These are phyloP conservation scores for Microbotryomycetes sp. DNA, from an alignment of 1,284 basidiomycete genomes.

Conservation along the genomic window DNA sequence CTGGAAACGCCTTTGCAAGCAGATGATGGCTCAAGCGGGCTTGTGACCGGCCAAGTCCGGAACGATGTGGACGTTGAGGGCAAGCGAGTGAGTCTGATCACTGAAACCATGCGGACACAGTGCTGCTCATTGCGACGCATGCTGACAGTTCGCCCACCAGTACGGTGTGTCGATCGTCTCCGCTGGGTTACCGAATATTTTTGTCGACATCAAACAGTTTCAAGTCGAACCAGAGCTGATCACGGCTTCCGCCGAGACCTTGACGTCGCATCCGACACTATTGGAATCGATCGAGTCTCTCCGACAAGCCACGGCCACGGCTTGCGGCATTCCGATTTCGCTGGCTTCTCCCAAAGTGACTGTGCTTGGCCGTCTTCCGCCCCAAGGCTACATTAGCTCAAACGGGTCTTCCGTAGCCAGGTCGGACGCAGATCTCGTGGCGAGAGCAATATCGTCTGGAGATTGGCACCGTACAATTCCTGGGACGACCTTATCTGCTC, in stretches of 20 bases:
- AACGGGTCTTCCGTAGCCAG: neutral
- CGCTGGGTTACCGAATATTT: slow-evolving; percentile 26
- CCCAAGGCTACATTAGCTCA: neutral
- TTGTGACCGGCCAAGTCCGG: slow-evolving; percentile 12
- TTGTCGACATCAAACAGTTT: slow-evolving; percentile 10
- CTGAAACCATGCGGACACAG: neutral
- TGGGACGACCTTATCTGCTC: slow-evolving; percentile 24
- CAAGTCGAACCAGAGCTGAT: slow-evolving; percentile 6
- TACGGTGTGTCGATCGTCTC: slow-evolving; percentile 19
- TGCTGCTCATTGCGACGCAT: neutral
- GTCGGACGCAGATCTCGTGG: slow-evolving; percentile 20
- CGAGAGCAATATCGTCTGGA: slow-evolving; percentile 18
- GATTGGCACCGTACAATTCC: slow-evolving; percentile 30
- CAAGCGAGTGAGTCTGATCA: neutral
- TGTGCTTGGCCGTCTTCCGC: slow-evolving; percentile 9
- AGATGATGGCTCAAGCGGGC: neutral
- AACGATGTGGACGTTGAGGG: slow-evolving; percentile 18
- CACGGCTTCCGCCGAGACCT: slow-evolving; percentile 2
- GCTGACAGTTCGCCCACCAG: neutral
- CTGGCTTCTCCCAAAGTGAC: slow-evolving; percentile 28
- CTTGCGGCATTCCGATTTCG: slow-evolving; percentile 14
- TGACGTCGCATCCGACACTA: slow-evolving; percentile 6
- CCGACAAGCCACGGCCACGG: slow-evolving; percentile 3
- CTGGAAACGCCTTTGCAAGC: slow-evolving; percentile 26
- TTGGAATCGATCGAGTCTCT: slow-evolving; percentile 10